Evolutionary conservation across 352 stramenopile genomes (phyloP), one percentile per base, ranked within the genome.

Genomic region (Phytopythium montanum): DNA sequence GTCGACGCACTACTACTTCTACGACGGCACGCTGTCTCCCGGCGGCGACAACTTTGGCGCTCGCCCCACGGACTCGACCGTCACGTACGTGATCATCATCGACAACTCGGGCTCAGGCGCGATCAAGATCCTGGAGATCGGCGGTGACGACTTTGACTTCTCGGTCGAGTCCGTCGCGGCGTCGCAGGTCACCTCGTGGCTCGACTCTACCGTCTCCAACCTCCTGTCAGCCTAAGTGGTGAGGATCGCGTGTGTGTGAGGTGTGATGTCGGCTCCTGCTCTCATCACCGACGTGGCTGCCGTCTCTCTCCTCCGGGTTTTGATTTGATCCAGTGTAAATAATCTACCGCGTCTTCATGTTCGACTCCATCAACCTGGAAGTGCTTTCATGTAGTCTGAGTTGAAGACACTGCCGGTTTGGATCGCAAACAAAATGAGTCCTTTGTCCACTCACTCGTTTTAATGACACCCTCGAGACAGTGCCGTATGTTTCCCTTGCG

Each of bases 1-100:
- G n/a, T 71, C 79, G 23, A 88, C 81, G 3, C 81, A 90, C 65
- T 85, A 88, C 67, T 90, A 90, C 73, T 87, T 85, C 55, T 83
- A 76, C 64, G 77, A 90, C 45, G 76, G 76, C 29, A 66, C 61
- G 19, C 61, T 81, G 28, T 70, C 71, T 1, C 36, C 78, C 0
- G 72, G 73, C 18, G 61, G 70, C 19, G 72, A 85, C 65, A 85
- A 81, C 59, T 85, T 66, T 38, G 70, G 61, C 2, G 64, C 56
- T 1, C 70, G 73, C 21, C 70, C 70, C 6, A 66, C 73, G 3
- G 56, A 76, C 51, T 56, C 54, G 9, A 60, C 68, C 23, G 64
- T 70, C 25, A 85, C 70, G 34, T 82, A 81, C 61, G 66, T 82
- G 34, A 82, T 66, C 46, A 79, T 85, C 65, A 69, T 81, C 38